Conservation (phyloP, 1,139 yeast species). For the Sugiyamaella pinicola region DNA sequence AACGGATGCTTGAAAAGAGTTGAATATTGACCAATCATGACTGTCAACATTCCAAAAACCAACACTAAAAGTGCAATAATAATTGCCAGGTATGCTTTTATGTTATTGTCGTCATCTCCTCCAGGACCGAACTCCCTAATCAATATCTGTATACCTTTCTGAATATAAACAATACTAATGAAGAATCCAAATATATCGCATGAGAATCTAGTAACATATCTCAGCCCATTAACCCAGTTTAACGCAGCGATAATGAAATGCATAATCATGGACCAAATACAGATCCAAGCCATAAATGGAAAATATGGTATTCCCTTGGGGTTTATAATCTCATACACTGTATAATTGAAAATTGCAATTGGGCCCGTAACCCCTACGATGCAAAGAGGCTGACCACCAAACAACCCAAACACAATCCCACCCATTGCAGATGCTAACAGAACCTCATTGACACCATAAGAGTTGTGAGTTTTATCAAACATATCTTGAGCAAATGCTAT, state of each 20-base stretch:
- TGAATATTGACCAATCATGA: slow-evolving; percentile 60
- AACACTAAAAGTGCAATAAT: slow-evolving; percentile 73
- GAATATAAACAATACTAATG: slow-evolving; percentile 85
- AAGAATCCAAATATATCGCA: slow-evolving; percentile 95
- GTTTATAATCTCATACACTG: slow-evolving; percentile 77
- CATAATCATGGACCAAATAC: slow-evolving; percentile 85
- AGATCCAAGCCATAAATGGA: slow-evolving; percentile 95
- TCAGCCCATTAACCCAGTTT: slow-evolving; percentile 69
- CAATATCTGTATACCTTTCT: slow-evolving; percentile 85
- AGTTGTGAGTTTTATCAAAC: slow-evolving; percentile 81
- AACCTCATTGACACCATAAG: slow-evolving; percentile 91
- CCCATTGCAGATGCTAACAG: slow-evolving; percentile 82
- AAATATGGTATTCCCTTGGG: slow-evolving; percentile 71
- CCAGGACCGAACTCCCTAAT: slow-evolving; percentile 62
- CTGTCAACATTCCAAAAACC: slow-evolving; percentile 69
- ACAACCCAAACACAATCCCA: slow-evolving; percentile 82
- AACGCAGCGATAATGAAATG: slow-evolving; percentile 72
- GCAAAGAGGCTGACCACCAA: slow-evolving; percentile 89
- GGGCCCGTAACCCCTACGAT: slow-evolving; percentile 98
- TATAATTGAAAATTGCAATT: slow-evolving; percentile 84
- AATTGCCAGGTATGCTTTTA: slow-evolving; percentile 66
- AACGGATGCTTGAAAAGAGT: slow-evolving; percentile 60
- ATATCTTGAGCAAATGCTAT: slow-evolving; percentile 96
- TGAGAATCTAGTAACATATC: slow-evolving; percentile 76
- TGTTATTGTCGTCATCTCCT: slow-evolving; percentile 20